A percentile compares a stretch with the other conserved stretches of the same genome.
phyloP scores from a whole-genome alignment of 2,329 filamentous ascomycete genomes.

The Aspergillus ochraceoroseus region DNA sequence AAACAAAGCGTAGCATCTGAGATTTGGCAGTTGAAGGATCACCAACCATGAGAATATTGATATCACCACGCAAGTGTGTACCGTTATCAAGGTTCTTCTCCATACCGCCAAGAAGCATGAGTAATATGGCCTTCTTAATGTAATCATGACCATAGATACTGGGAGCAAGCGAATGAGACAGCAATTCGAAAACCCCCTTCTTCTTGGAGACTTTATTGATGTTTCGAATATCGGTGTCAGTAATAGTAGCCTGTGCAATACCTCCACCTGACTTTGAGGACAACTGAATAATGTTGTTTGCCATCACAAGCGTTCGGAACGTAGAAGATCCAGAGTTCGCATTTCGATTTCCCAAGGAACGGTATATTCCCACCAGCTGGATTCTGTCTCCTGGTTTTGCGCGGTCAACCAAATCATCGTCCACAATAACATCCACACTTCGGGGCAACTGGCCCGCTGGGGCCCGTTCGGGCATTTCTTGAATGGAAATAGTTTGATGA shows the following conservation, averaged over 20 bases:
- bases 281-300: slow-evolving; percentile 90
- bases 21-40: slow-evolving; percentile 98
- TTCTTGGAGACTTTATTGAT: slow-evolving; percentile 98
- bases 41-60: slow-evolving; percentile 98
- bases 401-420: slow-evolving; percentile 91
- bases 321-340: slow-evolving; percentile 83
- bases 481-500: slow-evolving; percentile 95
- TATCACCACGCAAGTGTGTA: slow-evolving; percentile 94
- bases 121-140: slow-evolving; percentile 93
- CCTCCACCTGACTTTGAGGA: slow-evolving; percentile 95
- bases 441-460: slow-evolving; percentile 92
- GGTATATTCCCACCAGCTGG: slow-evolving; percentile 92
- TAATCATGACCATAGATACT: slow-evolving; percentile 97
- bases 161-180: slow-evolving; percentile 89
- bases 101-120: slow-evolving; percentile 92
- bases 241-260: slow-evolving; percentile 85
- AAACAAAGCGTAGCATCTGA: slow-evolving; percentile 91
- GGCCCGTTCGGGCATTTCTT: slow-evolving; percentile 97
- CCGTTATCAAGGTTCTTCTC: slow-evolving; percentile 99
- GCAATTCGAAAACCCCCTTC: slow-evolving; percentile 83
- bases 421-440: slow-evolving; percentile 91
- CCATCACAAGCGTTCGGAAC: slow-evolving; percentile 89
- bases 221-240: slow-evolving; percentile 94
- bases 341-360: slow-evolving; percentile 91
- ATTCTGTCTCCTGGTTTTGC: slow-evolving; percentile 95